Evolutionary conservation across 306 rosid genomes (phyloP), one percentile per base, ranked within the genome.

Genomic region (Quercus ilex): DNA sequence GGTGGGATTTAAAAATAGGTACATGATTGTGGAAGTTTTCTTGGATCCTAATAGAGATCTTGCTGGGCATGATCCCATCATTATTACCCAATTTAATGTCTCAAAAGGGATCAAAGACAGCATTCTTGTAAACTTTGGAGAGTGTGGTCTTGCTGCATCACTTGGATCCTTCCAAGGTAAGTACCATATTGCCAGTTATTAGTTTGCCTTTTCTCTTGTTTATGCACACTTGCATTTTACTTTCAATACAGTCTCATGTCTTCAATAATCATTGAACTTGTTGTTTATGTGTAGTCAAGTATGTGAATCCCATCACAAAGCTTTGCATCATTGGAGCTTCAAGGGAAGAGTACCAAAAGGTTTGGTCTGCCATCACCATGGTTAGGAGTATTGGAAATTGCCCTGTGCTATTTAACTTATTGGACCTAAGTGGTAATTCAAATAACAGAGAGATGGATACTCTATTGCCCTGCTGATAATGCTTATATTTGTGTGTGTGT

Each of bases 1-100:
- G 99, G 97, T 91, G 78, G 92, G 89, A 55, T 95, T 93, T 64
- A 91, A 85, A 69, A 95, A 93, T 71, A 82, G 96, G 60, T 95
- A 91, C 83, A 19, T 93, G 95, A 85, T 88, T 23, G 72, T 91
- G 91, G 98, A 95, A 83, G 91, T 92, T 69, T 88, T 88, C 68
- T 59, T 90, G 91, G 88, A 95, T 82, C 92, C 97, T 43, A 91
- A 95, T 38, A 89, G 85, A 77, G 93, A 90, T 6, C 80, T 72
- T 18, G 70, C 18, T 3, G 85, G 77, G 7, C 80, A 85, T 31
- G 88, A 89, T 80, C 86, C 92, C 67, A 78, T 93, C 74, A 91
- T 90, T 74, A 58, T 95, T 80, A 93, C 97, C 43, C 84, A 83
- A 57, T 84, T 80, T 71, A 91, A 96, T 81, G 82, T 95, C 51